Base-by-base conservation (phyloP, 441 rosid genomes). In the Macaranga tanarius region DNA sequence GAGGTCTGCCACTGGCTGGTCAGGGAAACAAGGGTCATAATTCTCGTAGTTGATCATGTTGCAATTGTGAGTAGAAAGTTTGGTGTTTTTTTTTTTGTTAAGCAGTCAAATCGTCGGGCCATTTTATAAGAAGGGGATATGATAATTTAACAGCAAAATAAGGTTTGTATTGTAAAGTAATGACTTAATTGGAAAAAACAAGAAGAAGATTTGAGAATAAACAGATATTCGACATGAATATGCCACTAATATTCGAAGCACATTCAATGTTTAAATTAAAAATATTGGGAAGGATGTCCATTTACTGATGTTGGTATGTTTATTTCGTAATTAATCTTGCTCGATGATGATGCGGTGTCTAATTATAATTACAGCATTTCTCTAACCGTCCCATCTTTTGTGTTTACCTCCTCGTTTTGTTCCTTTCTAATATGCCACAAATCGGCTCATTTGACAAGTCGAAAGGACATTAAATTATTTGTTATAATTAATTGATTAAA, bases 1-100 rank as follows among this genome's bases (percentile, higher is more conserved):
- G 23, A 76, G 90, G 71, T 86, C 89, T 16, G 83, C 87, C 44
- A 87, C 89, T 1, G 87, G 89, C 44, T 88, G 90, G 82, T 88
- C 92, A 4, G 94, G 90, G 73, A 86, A 87, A 48, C 70, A 77
- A 45, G 80, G 89, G 51, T 83, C 93, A 54, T 87, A 87, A 63
- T 89, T 87, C 78, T 87, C 91, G 66, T 63, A 74, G 79, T 74
- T 88, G 26, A 52, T 62, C 67, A 42, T 22, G 12, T 22, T 7
- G 40, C 17, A 40, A 19, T 11, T 20, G 68, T 62, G 5, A 38
- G 2, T 38, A 10, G 26, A 5, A 5, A 44, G 7, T 4, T 60
- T 12, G n/a, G 17, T 45, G 42, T 56, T 0, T 7, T 5, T 7
- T 5, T n/a, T 6, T 20, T 50, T 59, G 42, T 6, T 28, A 9